Percentiles rank a stretch among this genome's conserved stretches.
phyloP scores from a whole-genome alignment of 768 basidiomycete species.

The Tylopilus vinaceipallidus region DNA sequence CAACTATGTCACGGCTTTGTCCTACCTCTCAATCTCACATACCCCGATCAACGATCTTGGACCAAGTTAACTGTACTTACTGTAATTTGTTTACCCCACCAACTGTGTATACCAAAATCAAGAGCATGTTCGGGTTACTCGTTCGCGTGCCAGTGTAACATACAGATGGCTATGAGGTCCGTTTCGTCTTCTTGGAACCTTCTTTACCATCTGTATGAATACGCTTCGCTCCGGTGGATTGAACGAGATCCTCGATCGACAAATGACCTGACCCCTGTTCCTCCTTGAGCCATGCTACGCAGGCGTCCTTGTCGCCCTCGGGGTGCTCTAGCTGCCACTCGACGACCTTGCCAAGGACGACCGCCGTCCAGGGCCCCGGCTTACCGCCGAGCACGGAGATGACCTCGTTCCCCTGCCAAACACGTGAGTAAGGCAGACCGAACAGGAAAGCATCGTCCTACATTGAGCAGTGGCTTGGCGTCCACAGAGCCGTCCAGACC shows the following conservation, averaged over 20 bases:
- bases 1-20: not conserved
- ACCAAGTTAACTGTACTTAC: conserved; percentile 9
- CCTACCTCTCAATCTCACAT: not conserved
- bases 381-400: conserved; percentile 50
- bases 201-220: conserved; percentile 16
- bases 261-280: conserved; percentile 51
- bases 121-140: conserved; percentile 2
- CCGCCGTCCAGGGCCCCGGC: conserved; percentile 70
- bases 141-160: not conserved
- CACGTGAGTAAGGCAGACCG: not conserved
- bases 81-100: conserved; percentile 21
- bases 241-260: conserved; percentile 26
- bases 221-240: conserved; percentile 27
- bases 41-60: conserved; percentile 9
- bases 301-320: conserved; percentile 59
- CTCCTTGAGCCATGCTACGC: conserved; percentile 64
- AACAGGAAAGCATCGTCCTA: conserved; percentile 37
- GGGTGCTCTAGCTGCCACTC: conserved; percentile 89
- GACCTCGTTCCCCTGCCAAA: conserved; percentile 68
- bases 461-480: conserved; percentile 73
- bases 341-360: conserved; percentile 61
- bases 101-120: not conserved
- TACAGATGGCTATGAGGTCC: conserved; percentile 8
- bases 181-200: conserved; percentile 33
- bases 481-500: conserved; percentile 61